Percentiles rank a stretch among this genome's conserved stretches.
Evolutionary conservation across 2,329 filamentous ascomycete genomes (phyloP).

Genomic region (Colletotrichum somersetense): DNA sequence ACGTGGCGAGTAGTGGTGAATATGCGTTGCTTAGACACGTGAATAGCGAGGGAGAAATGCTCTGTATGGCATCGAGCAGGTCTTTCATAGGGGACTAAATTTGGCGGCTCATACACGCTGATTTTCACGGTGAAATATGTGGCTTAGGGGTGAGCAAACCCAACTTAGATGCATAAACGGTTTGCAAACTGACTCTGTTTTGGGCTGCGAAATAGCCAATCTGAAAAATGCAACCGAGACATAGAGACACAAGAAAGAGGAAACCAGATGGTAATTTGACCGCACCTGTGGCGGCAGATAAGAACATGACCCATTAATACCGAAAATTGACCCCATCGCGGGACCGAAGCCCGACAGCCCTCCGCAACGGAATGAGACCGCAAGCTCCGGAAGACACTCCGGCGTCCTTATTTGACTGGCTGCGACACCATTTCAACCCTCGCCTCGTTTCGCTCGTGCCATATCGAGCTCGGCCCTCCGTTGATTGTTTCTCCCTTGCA

Average conservation of each 20-base stretch:
- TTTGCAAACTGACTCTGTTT: not conserved
- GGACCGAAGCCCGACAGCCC: not conserved
- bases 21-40: not conserved
- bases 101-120: too few species aligned
- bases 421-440: not conserved
- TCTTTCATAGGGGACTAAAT: not conserved
- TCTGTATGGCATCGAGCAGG: too few species aligned
- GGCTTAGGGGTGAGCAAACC: not conserved
- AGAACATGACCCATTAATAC: not conserved
- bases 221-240: too few species aligned
- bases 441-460: not conserved
- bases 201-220: too few species aligned
- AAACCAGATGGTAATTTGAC: not conserved
- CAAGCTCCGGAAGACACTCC: slow-evolving; percentile 4
- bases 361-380: not conserved
- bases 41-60: not conserved
- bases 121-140: not conserved
- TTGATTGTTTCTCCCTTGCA: slow-evolving; percentile 27
- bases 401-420: not conserved
- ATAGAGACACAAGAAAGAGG: too few species aligned
- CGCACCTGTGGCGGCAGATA: not conserved
- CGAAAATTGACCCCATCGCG: not conserved
- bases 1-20: not conserved
- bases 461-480: slow-evolving; percentile 22
- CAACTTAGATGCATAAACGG: not conserved